Conservation (phyloP, 2,329 filamentous ascomycete genomes). For the Pseudopithomyces chartarum region DNA sequence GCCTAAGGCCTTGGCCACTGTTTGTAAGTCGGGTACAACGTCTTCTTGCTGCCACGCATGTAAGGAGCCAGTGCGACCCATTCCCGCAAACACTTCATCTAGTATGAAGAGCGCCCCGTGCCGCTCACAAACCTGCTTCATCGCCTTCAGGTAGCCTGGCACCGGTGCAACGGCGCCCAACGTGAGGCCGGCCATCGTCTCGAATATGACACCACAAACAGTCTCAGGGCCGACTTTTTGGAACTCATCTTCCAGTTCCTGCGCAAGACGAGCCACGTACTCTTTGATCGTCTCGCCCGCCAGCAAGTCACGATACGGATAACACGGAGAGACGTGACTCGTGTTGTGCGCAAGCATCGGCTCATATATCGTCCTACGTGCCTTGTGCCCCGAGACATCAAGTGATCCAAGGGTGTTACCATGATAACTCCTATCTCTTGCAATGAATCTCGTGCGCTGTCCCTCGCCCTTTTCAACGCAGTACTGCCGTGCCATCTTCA, state of each 20-base stretch:
- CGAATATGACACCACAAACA: constrained; percentile 35
- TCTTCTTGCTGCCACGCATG: constrained; percentile 52
- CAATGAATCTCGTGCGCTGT: constrained; percentile 64
- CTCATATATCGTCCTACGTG: constrained; percentile 65
- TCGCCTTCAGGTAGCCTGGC: constrained; percentile 60
- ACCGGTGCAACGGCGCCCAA: constrained; percentile 59
- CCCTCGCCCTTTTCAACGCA: constrained; percentile 56
- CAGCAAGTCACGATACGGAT: constrained; percentile 62
- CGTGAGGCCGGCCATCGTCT: constrained; percentile 9
- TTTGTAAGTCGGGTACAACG: constrained; percentile 65
- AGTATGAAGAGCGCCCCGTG: constrained; percentile 62
- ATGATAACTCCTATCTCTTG: constrained; percentile 68
- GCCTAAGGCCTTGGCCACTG: constrained; percentile 67
- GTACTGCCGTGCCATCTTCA: constrained; percentile 58
- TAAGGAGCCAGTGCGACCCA: constrained; percentile 33
- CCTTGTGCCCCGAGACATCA: constrained; percentile 64
- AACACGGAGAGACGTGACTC: constrained; percentile 69
- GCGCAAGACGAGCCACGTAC: constrained; percentile 64
- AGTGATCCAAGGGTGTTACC: constrained; percentile 71
- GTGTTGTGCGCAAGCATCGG: constrained; percentile 61
- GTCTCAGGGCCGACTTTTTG: constrained; percentile 52
- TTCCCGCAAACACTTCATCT: constrained; percentile 50
- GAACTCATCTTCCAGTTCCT: constrained; percentile 72
- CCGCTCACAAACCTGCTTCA: constrained; percentile 59
- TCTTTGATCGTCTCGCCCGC: constrained; percentile 58